Evolutionary conservation across 148 eudicot species (phyloP), one percentile per base, ranked within the genome.

Genomic region (Oxyria digyna): DNA sequence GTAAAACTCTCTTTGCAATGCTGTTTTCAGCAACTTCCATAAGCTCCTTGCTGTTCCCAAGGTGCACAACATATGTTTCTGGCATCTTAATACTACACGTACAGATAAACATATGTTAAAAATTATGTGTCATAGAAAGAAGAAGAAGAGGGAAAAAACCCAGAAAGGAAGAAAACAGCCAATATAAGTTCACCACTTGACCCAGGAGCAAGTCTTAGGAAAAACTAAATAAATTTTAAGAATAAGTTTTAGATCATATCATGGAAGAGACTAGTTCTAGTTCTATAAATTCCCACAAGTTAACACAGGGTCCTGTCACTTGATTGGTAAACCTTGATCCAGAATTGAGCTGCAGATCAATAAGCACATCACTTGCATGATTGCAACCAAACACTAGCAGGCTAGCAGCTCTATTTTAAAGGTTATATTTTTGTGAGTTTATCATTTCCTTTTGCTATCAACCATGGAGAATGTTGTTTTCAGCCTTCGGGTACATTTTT

Each of bases 31-130:
- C 99, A 52, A 91, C 89, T 71, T 91, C 93, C 96, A 88, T 94
- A 50, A 94, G 86, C 43, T 94, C 99, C 69, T 91, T 91, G 85
- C 99, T 94, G 70, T 94, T 94, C 33, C 99, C 99, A 76, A 94
- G 99, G 84, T 94, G 99, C 70, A 94, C 99, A 74, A 91, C 97
- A 87, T 82, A 88, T 15, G 97, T 88, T 69, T 78, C 81, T 55
- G 99, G 99, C 99, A 94, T 94, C 72, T 77, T 91, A 68, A 94
- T 91, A 76, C 99, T 94, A 87, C 78, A 78, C 3, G n/a, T 32
- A 35, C 23, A 55, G 41, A 70, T 18, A 37, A n/a, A 14, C 11
- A 1, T 27, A 13, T 17, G 13, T 59, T 59, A 59, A 20, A 59
- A 27, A 29, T 29, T 12, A 26, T 24, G 24, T 26, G 10, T 52